Evolutionary conservation across 208 protist genomes (phyloP).

Genomic region (Acanthamoeba royreba): DNA sequence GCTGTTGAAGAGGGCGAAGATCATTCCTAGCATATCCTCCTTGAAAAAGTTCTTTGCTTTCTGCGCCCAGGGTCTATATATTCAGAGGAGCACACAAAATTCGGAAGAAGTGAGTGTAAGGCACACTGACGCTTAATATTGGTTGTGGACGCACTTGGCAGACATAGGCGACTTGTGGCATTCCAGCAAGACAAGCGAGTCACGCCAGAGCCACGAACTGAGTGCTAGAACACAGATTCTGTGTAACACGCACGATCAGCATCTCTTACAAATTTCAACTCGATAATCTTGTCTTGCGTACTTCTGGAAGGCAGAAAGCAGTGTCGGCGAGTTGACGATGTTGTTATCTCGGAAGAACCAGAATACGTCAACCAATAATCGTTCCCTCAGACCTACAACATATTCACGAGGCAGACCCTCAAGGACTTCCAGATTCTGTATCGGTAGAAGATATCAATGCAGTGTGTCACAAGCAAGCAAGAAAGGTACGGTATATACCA

Average conservation of each 20-base stretch:
- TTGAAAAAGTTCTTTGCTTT: neutral
- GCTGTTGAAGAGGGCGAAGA: neutral
- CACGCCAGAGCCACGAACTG: neutral
- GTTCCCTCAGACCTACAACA: neutral
- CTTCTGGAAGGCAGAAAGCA: neutral
- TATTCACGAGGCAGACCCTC: neutral
- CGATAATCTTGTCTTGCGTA: no score
- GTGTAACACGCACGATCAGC: no score
- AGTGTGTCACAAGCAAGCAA: no score
- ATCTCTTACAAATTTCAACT: no score
- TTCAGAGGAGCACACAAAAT: neutral
- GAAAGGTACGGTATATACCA: no score
- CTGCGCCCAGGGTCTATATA: neutral
- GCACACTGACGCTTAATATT: no score
- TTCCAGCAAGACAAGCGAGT: neutral
- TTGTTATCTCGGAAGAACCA: conserved; percentile 35
- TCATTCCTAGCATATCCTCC: neutral
- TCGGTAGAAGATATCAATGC: no score
- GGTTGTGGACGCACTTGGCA: neutral
- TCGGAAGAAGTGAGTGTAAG: neutral
- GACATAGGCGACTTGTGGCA: neutral
- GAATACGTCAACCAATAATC: neutral
- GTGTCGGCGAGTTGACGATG: neutral
- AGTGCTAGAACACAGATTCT: neutral
- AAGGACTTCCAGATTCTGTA: conserved; percentile 1